Evolutionary conservation across 2,329 filamentous ascomycete species (phyloP).

Genomic region (Fusarium equiseti): DNA sequence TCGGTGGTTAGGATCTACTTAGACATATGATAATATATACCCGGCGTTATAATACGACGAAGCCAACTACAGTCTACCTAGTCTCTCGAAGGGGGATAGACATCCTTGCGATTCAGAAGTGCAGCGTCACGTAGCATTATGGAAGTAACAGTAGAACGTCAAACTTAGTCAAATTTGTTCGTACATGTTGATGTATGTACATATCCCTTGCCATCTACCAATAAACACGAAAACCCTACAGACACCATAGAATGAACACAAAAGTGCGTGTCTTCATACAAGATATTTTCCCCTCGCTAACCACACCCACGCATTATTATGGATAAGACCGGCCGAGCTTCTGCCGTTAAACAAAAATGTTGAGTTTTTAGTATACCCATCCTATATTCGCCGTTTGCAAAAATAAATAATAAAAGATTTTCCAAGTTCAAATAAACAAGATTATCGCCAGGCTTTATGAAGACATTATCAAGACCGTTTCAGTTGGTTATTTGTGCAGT

Average conservation of each 20-base stretch:
- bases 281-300: constrained; percentile 34
- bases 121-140: not conserved
- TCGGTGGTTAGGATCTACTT: constrained; percentile 8
- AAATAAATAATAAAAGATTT: constrained; percentile 12
- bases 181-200: constrained; percentile 42
- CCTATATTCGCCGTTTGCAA: constrained; percentile 39
- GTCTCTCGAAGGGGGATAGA: not conserved
- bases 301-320: constrained; percentile 44
- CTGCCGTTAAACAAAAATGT: constrained; percentile 36
- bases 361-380: constrained; percentile 44
- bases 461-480: constrained; percentile 37
- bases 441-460: constrained; percentile 28
- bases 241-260: constrained; percentile 36
- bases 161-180: constrained; percentile 44
- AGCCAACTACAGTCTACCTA: not conserved
- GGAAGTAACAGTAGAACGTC: constrained; percentile 3
- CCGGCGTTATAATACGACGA: constrained; percentile 29
- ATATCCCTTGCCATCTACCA: constrained; percentile 34
- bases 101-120: not conserved
- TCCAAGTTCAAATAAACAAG: constrained; percentile 23
- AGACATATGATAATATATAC: constrained; percentile 35
- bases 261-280: constrained; percentile 17
- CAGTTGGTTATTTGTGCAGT: constrained; percentile 28
- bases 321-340: constrained; percentile 31
- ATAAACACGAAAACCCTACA: constrained; percentile 27